Conservation (phyloP, 2,329 filamentous ascomycete genomes). For the Talaromyces funiculosus region DNA sequence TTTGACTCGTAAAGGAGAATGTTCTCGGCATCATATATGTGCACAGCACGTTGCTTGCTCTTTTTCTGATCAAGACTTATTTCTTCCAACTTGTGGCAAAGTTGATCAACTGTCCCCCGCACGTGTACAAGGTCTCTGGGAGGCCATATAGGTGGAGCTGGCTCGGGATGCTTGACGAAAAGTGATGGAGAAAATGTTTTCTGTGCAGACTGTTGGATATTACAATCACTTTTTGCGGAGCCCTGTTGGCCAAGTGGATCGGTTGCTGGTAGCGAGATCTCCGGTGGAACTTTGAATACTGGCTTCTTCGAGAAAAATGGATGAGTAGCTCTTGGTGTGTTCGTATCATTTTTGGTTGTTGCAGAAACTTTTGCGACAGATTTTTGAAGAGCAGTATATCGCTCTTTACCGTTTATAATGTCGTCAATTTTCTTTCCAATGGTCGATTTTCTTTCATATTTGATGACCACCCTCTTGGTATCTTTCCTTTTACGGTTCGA, state of each 20-base stretch:
- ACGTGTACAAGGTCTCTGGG: constrained; percentile 41
- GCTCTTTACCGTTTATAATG: constrained; percentile 49
- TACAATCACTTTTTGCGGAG: background rate
- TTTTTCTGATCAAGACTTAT: constrained; percentile 30
- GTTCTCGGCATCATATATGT: constrained; percentile 31
- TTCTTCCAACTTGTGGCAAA: background rate
- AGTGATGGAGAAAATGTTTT: constrained; percentile 17
- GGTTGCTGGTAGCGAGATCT: background rate
- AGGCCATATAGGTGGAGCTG: constrained; percentile 35
- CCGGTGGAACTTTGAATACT: constrained; percentile 15
- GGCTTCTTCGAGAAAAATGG: constrained; percentile 64
- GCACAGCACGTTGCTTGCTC: constrained; percentile 29
- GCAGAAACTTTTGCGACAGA: constrained; percentile 20
- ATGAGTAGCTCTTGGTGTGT: constrained; percentile 50
- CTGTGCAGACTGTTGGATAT: background rate
- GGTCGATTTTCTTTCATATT: constrained; percentile 53
- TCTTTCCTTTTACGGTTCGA: constrained; percentile 28
- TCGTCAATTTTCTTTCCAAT: constrained; percentile 58
- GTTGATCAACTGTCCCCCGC: constrained; percentile 38
- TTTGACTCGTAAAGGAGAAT: constrained; percentile 21
- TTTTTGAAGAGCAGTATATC: constrained; percentile 19
- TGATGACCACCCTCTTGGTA: constrained; percentile 48
- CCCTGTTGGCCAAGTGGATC: background rate
- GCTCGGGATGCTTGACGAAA: constrained; percentile 26
- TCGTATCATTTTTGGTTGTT: constrained; percentile 19